These are phyloP conservation scores for Candida nonsorbophila DNA, from an alignment of 805 yeast genomes.

Conservation along the genomic window DNA sequence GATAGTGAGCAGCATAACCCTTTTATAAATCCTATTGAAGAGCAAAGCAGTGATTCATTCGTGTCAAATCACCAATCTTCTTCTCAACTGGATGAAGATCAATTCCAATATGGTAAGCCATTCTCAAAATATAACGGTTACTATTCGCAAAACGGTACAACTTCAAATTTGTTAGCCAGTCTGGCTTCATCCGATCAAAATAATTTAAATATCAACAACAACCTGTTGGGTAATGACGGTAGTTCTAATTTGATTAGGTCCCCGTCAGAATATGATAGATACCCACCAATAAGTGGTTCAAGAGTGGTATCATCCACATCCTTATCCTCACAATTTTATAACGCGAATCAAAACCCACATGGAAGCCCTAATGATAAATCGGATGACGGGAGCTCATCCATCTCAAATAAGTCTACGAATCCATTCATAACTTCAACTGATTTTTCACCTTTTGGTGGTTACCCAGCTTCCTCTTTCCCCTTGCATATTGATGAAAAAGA, in stretches of 20 bases:
- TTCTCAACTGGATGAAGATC: slow-evolving; percentile 13
- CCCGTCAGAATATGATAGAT: slow-evolving; percentile 62
- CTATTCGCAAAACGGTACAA: slow-evolving; percentile 36
- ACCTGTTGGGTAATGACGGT: slow-evolving; percentile 6
- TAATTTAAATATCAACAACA: slow-evolving; percentile 8
- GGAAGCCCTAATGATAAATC: slow-evolving; percentile 6
- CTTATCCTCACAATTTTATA: slow-evolving; percentile 16
- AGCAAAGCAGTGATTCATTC: slow-evolving; percentile 9
- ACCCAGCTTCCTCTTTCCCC: slow-evolving; percentile 91
- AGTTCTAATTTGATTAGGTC: slow-evolving; percentile 17
- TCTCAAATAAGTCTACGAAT: slow-evolving; percentile 15
- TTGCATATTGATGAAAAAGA: slow-evolving; percentile 88
- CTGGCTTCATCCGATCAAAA: slow-evolving; percentile 4
- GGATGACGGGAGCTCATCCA: slow-evolving; percentile 17
- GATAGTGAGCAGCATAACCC: slow-evolving; percentile 8
- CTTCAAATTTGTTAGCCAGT: slow-evolving; percentile 25
- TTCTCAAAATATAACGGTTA: slow-evolving; percentile 39
- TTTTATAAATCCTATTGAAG: slow-evolving; percentile 11
- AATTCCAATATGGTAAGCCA: slow-evolving; percentile 23
- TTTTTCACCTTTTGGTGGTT: slow-evolving; percentile 92
- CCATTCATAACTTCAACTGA: slow-evolving; percentile 48
- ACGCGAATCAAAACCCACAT: slow-evolving; percentile 4
- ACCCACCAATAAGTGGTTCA: slow-evolving; percentile 57
- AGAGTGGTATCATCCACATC: slow-evolving; percentile 51
- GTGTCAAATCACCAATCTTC: slow-evolving; percentile 10